A percentile compares a stretch with the other conserved stretches of the same genome.
These are phyloP conservation scores for Lactarius vividus DNA, from an alignment of 768 basidiomycete species.

Conservation along the genomic window DNA sequence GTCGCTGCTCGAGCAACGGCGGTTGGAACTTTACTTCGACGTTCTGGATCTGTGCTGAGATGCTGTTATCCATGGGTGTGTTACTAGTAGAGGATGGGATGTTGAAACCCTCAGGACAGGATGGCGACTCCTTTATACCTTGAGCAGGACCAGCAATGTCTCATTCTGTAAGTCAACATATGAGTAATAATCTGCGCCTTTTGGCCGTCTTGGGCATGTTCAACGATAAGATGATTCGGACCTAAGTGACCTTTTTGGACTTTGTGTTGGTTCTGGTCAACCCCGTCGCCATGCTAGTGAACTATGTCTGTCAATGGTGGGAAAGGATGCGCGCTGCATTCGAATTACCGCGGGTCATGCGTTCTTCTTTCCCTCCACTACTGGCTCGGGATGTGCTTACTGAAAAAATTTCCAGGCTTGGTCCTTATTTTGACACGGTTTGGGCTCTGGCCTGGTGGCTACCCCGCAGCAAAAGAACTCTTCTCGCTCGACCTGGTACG, in stretches of 20 bases:
- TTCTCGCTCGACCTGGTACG: constrained; percentile 32
- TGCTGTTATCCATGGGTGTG: constrained; percentile 3
- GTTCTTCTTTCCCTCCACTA: not conserved
- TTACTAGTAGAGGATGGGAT: not conserved
- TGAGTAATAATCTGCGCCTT: not conserved
- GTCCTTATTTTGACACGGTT: constrained; percentile 42
- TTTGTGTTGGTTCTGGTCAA: not conserved
- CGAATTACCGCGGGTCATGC: not conserved
- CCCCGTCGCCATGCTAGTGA: not conserved
- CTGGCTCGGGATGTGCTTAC: constrained; percentile 31
- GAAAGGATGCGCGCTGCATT: not conserved
- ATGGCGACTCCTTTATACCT: constrained; percentile 10
- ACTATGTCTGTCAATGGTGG: not conserved
- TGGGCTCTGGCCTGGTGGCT: constrained; percentile 37
- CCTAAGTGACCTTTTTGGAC: not conserved
- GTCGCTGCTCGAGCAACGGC: constrained; percentile 62
- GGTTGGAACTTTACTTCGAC: constrained; percentile 61
- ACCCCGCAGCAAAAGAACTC: constrained; percentile 28
- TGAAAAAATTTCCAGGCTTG: constrained; percentile 44
- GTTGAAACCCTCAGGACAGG: not conserved
- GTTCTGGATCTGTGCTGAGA: not conserved
- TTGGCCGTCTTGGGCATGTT: not conserved
- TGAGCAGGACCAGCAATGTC: not conserved
- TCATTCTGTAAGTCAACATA: not conserved
- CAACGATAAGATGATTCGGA: constrained; percentile 11